Evolutionary conservation across 202 grass and related monocot genomes (phyloP).

Genomic region (Miscanthus sacchariflorus): DNA sequence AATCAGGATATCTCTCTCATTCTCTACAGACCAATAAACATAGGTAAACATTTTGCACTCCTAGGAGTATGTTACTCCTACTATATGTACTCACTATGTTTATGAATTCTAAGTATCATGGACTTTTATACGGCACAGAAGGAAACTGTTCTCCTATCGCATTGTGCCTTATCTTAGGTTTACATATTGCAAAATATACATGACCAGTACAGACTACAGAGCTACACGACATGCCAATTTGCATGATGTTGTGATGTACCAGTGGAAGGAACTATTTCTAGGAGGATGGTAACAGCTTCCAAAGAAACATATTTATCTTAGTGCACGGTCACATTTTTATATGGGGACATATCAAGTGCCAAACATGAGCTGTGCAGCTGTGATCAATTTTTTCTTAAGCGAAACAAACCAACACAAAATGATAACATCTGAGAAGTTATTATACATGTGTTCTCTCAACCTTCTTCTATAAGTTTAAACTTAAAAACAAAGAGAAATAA

Average conservation of each 20-base stretch:
- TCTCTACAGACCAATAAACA: constrained; percentile 6
- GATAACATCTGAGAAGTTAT: too few species aligned
- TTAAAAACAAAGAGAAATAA: not conserved
- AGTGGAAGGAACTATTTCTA: constrained; percentile 22
- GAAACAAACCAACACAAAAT: not conserved
- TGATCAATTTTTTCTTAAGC: not conserved
- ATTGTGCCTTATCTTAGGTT: not conserved
- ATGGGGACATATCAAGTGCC: not conserved
- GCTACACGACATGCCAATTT: too few species aligned
- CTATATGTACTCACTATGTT: not conserved
- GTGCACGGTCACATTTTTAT: not conserved
- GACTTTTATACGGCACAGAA: not conserved
- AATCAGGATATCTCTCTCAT: constrained; percentile 8
- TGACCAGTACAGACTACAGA: not conserved
- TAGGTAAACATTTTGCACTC: constrained; percentile 4
- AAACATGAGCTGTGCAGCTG: not conserved
- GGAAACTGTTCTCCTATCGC: not conserved
- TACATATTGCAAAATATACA: not conserved
- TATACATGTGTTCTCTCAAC: not conserved
- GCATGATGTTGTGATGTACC: not conserved
- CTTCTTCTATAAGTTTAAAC: not conserved
- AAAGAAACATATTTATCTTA: constrained; percentile 14
- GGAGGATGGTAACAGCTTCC: constrained; percentile 10
- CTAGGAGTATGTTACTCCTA: constrained; percentile 1
- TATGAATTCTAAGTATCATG: not conserved